Evolutionary conservation across 2,329 filamentous ascomycete genomes (phyloP).

Genomic region (Cercospora zeae-maydis): DNA sequence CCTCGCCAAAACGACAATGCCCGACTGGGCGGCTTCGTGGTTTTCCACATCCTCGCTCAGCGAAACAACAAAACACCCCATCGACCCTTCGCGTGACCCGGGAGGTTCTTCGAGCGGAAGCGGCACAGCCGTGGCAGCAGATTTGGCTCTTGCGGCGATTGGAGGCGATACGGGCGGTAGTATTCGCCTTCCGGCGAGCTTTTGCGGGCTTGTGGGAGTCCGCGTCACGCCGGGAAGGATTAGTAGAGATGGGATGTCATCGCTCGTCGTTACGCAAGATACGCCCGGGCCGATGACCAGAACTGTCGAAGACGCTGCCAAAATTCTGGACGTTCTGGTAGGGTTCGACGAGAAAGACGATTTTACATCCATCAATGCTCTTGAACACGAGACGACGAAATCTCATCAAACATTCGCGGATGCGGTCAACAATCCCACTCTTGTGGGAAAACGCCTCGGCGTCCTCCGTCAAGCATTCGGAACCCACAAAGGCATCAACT

Average conservation of each 20-base stretch:
- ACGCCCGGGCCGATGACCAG: constrained; percentile 28
- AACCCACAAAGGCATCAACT: constrained; percentile 22
- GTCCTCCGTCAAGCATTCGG: constrained; percentile 28
- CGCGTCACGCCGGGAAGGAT: constrained; percentile 30
- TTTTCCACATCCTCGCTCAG: constrained; percentile 26
- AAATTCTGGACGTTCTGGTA: constrained; percentile 26
- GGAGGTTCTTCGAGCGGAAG: constrained; percentile 33
- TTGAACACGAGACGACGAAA: background rate
- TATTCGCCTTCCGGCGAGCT: constrained; percentile 27
- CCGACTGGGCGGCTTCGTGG: constrained; percentile 25
- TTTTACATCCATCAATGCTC: constrained; percentile 25
- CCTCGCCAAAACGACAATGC: constrained; percentile 27
- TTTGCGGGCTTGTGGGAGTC: constrained; percentile 30
- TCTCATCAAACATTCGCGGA: constrained; percentile 16
- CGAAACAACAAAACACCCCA: constrained; percentile 27
- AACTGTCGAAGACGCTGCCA: constrained; percentile 28
- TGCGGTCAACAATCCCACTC: constrained; percentile 18
- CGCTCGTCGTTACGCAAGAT: constrained; percentile 26
- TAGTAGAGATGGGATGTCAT: constrained; percentile 27
- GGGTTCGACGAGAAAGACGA: constrained; percentile 24
- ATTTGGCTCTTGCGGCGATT: constrained; percentile 29
- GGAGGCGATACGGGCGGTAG: constrained; percentile 32
- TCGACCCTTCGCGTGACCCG: constrained; percentile 27
- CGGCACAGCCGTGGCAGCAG: constrained; percentile 30
- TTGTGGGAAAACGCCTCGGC: constrained; percentile 25